A percentile compares a stretch with the other conserved stretches of the same genome.
These are phyloP conservation scores for Hanseniaspora valbyensis DNA, from an alignment of 805 yeast species.

Conservation along the genomic window DNA sequence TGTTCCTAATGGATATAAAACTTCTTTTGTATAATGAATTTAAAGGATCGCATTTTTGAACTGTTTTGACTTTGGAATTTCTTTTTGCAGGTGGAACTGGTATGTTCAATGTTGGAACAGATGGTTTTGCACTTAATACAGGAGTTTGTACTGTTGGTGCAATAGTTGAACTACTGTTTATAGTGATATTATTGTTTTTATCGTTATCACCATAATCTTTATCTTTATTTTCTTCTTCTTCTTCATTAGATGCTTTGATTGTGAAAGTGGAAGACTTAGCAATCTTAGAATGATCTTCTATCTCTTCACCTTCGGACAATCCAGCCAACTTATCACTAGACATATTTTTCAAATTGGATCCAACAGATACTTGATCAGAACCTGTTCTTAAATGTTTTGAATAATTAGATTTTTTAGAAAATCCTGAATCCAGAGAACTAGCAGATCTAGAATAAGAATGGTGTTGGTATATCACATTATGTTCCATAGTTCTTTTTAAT, in stretches of 20 bases:
- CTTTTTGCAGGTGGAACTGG: conserved; percentile 2
- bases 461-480: conserved; percentile 26
- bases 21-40: conserved; percentile 30
- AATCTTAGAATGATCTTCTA: not conserved
- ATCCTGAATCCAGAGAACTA: conserved; percentile 21
- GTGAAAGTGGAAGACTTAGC: conserved; percentile 3
- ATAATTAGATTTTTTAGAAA: conserved; percentile 17
- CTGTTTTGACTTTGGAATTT: not conserved
- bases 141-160: conserved; percentile 19
- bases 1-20: conserved; percentile 26
- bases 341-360: not conserved
- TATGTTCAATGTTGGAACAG: conserved; percentile 11
- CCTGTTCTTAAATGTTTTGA: conserved; percentile 21
- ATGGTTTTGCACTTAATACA: not conserved
- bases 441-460: conserved; percentile 21
- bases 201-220: too few species aligned
- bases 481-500: conserved; percentile 37
- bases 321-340: conserved; percentile 3
- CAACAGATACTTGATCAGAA: conserved; percentile 24
- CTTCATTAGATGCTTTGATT: not conserved
- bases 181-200: too few species aligned
- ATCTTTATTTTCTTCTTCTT: too few species aligned
- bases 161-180: too few species aligned
- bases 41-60: conserved; percentile 25
- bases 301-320: conserved; percentile 7